Evolutionary conservation across 1,139 yeast species (phyloP).

Genomic region (Blastobotrys petasosporus): DNA sequence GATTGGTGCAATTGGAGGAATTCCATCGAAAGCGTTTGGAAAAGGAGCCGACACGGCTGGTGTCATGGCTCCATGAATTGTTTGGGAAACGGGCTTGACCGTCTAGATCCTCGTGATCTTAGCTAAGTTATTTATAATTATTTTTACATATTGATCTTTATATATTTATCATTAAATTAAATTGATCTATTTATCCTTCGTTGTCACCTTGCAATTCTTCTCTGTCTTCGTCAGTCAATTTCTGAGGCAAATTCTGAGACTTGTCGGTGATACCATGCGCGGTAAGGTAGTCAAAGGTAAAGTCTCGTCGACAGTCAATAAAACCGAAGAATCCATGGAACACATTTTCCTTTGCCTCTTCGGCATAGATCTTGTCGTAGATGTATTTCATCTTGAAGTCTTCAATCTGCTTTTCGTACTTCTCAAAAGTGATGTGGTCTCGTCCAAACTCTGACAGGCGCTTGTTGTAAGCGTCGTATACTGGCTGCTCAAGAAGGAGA

Average conservation of each 20-base stretch:
- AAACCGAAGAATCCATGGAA: constrained; percentile 86
- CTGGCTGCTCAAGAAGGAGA: constrained; percentile 81
- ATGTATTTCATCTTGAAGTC: constrained; percentile 82
- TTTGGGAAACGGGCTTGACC: too few species aligned
- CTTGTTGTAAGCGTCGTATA: constrained; percentile 77
- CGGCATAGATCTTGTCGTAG: constrained; percentile 85
- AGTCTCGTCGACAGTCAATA: constrained; percentile 66
- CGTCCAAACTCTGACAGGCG: constrained; percentile 74
- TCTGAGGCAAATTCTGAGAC: constrained; percentile 16
- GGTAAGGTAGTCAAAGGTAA: constrained; percentile 71
- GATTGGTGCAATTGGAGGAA: not conserved
- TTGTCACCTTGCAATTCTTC: constrained; percentile 29
- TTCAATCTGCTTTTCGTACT: constrained; percentile 65
- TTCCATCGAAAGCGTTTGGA: not conserved
- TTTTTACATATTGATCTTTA: not conserved
- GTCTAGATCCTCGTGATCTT: too few species aligned
- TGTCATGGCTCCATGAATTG: too few species aligned
- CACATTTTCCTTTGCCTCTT: constrained; percentile 80
- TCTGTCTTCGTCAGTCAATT: constrained; percentile 26
- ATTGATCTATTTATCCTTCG: constrained; percentile 20
- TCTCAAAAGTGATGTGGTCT: constrained; percentile 64
- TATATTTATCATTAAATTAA: not conserved
- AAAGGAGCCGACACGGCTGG: too few species aligned
- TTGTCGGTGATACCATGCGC: constrained; percentile 47
- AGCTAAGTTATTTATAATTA: too few species aligned